Base-by-base conservation (phyloP, 1,284 basidiomycete species). In the Salmacisia buchloeana region DNA sequence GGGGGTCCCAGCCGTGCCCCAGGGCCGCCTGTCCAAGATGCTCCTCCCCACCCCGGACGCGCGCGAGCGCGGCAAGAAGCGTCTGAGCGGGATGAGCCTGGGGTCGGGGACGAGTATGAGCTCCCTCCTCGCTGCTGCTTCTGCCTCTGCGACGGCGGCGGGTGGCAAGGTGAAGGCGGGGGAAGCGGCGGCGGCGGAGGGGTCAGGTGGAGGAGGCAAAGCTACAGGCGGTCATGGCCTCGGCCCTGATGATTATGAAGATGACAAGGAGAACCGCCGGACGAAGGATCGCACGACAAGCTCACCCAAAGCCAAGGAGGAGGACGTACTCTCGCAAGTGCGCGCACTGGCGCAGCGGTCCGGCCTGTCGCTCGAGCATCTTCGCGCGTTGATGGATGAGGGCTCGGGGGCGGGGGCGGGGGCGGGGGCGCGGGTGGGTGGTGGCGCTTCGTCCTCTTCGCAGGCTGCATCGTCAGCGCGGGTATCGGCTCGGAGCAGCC, bases 71-170 rank as follows among this genome's bases (percentile, higher is more conserved):
- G 49, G 49, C 10, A 54, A 54, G 49, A 54, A 54, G 29, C 49
- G 49, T 25, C 49, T 54, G 25, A 54, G 49, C 31, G 49, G 49
- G 49, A 54, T 54, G 49, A 54, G 49, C 15, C 13, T 54, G 49
- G 49, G 49, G 3, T 54, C 49, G 29, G 34, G 21, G 13, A 54
- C 49, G 49, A 54, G 49, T 31, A 54, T 54, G 49, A 31, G 49
- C 29, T 25, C 49, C 29, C 13, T 54, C 6, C 27, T 54, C 6
- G 31, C 25, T 54, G 49, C 49, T 7, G 15, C 27, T 29, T 31
- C 49, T 3, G 31, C 49, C 15, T 33, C 49, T 34, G 31, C 46
- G 46, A 12, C 43, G 23, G 6, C 36, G 9, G 23, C 49, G 4
- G n/a, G n/a, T n/a, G n/a, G n/a, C n/a, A 27, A 31, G 13, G 4